These are phyloP conservation scores for Fusarium pseudonygamai DNA, from an alignment of 2,329 filamentous ascomycete genomes.

Conservation along the genomic window DNA sequence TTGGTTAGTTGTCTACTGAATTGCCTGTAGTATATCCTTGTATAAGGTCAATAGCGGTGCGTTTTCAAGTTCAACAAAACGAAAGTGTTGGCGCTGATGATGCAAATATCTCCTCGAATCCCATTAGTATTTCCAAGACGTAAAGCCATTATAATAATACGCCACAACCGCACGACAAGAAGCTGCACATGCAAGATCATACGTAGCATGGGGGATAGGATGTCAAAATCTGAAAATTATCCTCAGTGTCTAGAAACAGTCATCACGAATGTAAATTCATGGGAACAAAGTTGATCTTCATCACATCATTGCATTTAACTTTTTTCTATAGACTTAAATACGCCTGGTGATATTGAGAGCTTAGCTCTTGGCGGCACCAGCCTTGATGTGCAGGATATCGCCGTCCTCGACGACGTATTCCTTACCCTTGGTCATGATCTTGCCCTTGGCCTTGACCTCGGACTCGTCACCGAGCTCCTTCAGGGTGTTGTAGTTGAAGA, in stretches of 20 bases:
- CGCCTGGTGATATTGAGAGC: slow-evolving; percentile 12
- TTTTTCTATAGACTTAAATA: slow-evolving; percentile 30
- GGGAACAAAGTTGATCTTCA: background rate
- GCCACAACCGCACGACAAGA: background rate
- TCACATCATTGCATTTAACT: slow-evolving; percentile 41
- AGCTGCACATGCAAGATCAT: too few species aligned
- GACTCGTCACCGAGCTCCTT: slow-evolving; percentile 90
- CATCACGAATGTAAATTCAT: background rate
- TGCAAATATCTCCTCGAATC: background rate
- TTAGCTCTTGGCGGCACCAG: slow-evolving; percentile 80
- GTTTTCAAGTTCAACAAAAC: background rate
- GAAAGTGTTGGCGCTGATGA: background rate
- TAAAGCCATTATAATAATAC: background rate
- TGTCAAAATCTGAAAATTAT: too few species aligned
- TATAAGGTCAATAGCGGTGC: background rate
- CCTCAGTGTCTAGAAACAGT: background rate
- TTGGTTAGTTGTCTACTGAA: background rate
- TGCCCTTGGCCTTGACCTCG: slow-evolving; percentile 90
- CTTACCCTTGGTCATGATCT: slow-evolving; percentile 98
- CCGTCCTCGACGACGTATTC: slow-evolving; percentile 92
- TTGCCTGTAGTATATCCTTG: background rate
- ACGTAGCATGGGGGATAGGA: background rate
- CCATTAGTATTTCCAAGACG: background rate
- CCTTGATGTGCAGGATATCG: slow-evolving; percentile 88
- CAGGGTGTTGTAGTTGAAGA: slow-evolving; percentile 86